Evolutionary conservation across 2,329 filamentous ascomycete species (phyloP).

Genomic region (Hypoxylon rubiginosum): DNA sequence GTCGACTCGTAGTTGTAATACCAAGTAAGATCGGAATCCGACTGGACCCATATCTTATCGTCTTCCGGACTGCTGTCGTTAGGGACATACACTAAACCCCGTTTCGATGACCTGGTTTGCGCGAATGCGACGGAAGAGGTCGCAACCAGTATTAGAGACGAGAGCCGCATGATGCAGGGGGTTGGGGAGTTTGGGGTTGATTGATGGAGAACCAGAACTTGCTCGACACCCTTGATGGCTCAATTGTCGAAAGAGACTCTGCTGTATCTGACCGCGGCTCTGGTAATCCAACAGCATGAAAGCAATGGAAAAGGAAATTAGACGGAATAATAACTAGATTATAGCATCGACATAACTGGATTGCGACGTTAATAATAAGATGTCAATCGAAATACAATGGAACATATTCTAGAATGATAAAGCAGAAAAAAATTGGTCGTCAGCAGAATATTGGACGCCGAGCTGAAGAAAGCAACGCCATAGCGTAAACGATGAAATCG

Average conservation of each 20-base stretch:
- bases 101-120: constrained; percentile 63
- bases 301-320: not conserved
- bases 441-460: constrained; percentile 15
- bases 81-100: constrained; percentile 78
- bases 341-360: not conserved
- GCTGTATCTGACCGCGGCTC: not conserved
- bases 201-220: not conserved
- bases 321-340: not conserved
- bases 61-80: constrained; percentile 69
- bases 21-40: constrained; percentile 76
- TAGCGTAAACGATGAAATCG: not conserved
- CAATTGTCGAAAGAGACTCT: not conserved
- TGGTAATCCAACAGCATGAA: not conserved
- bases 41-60: constrained; percentile 73
- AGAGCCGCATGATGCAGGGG: constrained; percentile 35
- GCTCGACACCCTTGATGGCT: not conserved
- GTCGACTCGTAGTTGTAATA: constrained; percentile 82
- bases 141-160: constrained; percentile 25
- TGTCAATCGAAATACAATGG: not conserved
- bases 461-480: constrained; percentile 22
- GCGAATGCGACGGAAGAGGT: constrained; percentile 35
- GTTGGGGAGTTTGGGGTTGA: no score
- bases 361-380: not conserved
- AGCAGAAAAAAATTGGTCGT: not conserved
- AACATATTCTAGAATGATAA: not conserved